phyloP scores from a whole-genome alignment of 169 alveolate species.

The Eimeria brunetti region DNA sequence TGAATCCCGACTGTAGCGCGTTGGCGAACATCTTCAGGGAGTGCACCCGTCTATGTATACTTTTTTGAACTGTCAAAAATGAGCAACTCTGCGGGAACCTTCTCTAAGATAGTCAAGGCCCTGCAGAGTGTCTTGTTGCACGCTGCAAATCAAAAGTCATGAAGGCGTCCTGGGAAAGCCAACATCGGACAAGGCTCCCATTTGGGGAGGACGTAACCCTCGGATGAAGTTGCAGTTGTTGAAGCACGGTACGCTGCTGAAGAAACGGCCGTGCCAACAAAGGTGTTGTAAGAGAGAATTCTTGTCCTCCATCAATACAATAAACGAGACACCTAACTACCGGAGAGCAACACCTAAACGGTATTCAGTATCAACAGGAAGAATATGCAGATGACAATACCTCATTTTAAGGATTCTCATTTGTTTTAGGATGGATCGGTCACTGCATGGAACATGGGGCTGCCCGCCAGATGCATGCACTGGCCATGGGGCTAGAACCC shows the following conservation, averaged over 20 bases:
- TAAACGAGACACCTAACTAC: not conserved
- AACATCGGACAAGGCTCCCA: slow-evolving; percentile 5
- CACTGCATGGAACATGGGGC: slow-evolving; percentile 29
- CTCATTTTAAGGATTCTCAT: not conserved
- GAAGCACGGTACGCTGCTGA: not conserved
- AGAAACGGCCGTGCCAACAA: not conserved
- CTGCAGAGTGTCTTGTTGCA: not conserved
- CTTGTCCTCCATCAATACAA: slow-evolving; percentile 11
- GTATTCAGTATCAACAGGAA: not conserved
- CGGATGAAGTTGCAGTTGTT: not conserved
- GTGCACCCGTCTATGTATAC: not conserved
- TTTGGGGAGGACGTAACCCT: slow-evolving; percentile 20
- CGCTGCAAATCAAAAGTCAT: not conserved
- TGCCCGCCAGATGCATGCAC: slow-evolving; percentile 66
- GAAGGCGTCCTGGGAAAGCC: not conserved
- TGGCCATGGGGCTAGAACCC: slow-evolving; percentile 39
- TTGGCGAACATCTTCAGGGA: slow-evolving; percentile 93
- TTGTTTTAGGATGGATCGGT: not conserved
- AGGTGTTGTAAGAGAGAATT: not conserved
- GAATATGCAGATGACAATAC: not conserved
- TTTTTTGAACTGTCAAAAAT: not conserved
- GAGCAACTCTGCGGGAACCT: slow-evolving; percentile 22
- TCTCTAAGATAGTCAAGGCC: slow-evolving; percentile 1
- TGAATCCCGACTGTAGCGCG: slow-evolving; percentile 96
- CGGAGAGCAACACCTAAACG: not conserved